These are phyloP conservation scores for Solanum pennellii DNA, from an alignment of 257 asterid species.

Conservation along the genomic window DNA sequence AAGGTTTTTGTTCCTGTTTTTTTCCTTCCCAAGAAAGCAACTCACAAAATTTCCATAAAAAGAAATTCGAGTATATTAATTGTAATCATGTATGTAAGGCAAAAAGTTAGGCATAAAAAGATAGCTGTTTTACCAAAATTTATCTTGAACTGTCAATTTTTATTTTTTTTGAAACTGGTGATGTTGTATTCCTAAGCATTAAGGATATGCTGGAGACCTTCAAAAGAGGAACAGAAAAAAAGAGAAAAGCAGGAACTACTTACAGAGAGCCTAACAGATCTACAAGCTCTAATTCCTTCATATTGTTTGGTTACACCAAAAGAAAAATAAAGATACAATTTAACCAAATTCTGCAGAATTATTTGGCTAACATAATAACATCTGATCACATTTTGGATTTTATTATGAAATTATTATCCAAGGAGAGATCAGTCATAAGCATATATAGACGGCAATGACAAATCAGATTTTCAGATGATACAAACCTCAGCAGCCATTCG, in stretches of 20 bases:
- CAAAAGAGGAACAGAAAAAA: not conserved
- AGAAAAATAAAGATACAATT: not conserved
- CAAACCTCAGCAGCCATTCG: constrained; percentile 57
- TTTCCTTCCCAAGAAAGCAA: not conserved
- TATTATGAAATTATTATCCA: not conserved
- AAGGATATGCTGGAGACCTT: not conserved
- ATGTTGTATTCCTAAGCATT: not conserved
- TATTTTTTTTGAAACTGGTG: not conserved
- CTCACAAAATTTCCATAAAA: not conserved
- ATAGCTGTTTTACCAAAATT: not conserved
- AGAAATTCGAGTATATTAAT: not conserved
- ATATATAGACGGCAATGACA: not conserved
- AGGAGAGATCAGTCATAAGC: not conserved
- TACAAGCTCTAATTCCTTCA: not conserved
- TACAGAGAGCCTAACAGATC: not conserved
- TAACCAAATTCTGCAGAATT: not conserved
- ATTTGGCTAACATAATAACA: not conserved
- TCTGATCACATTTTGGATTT: not conserved
- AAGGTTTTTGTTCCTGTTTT: not conserved
- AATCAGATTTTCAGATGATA: not conserved
- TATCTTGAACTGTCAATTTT: not conserved
- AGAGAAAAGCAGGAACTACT: not conserved
- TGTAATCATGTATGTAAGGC: not conserved
- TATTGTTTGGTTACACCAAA: not conserved
- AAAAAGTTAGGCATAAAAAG: not conserved